Evolutionary conservation across 129 eudicot species (phyloP), one percentile per base, ranked within the genome.

Genomic region (Ambrosia artemisiifolia): DNA sequence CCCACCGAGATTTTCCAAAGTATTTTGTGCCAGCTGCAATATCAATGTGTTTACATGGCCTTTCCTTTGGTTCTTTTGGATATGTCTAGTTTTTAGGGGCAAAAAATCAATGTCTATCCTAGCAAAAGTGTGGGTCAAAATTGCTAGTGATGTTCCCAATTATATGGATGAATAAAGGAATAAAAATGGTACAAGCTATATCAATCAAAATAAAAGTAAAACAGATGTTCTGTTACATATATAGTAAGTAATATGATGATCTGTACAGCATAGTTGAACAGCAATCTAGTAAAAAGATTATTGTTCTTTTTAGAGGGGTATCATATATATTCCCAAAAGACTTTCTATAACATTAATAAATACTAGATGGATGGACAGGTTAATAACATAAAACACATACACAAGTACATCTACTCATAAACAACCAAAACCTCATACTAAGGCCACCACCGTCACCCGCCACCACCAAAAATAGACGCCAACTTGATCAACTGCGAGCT

Each of bases 321-420:
- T 17, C 33, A 12, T n/a, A 46, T 16, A 38, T 38, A 38, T 38
- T 28, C 65, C 71, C 71, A 30, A 75, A 65, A 55, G 33, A 42
- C 67, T 57, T 65, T 17, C 80, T 67, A 67, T 69, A 76, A 67
- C 42, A 56, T 76, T 16, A 67, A 67, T 71, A 56, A 16, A 76
- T 67, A 67, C 62, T 44, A 67, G 48, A 73, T 33, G 63, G 70
- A 73, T 17, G 50, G 62, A 47, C 50, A 73, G 49, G 70, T 73
- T 33, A 56, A 57, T 44, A 76, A 67, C 69, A 34, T 12, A 76
- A 33, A 44, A 70, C 64, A 72, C 51, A 76, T 67, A 67, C 78
- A 34, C 62, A 63, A 73, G 46, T 65, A 32, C 66, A 74, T 51
- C 73, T 51, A 65, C 67, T 30, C 61, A 17, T 35, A 32, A 43